Evolutionary conservation across 495 filamentous ascomycete genomes (phyloP).

Genomic region (Massariosphaeria phaeospora): DNA sequence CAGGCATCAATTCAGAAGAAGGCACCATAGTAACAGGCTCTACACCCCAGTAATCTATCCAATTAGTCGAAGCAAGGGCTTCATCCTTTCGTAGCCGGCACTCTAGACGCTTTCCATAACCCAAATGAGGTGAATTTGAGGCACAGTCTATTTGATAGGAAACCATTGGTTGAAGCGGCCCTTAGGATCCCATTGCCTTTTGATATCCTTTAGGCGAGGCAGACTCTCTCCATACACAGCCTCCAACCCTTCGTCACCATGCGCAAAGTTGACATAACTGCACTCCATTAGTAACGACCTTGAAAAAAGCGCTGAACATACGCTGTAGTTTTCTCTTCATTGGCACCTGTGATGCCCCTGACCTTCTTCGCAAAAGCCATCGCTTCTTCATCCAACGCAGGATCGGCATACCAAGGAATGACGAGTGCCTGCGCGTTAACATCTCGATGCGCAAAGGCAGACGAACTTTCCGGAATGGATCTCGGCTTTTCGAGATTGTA

Average conservation of each 20-base stretch:
- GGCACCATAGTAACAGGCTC: too few relatives aligned
- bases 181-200: slow-evolving; percentile 29
- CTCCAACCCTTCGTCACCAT: slow-evolving; percentile 29
- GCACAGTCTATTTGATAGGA: neutral
- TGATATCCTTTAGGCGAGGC: slow-evolving; percentile 17
- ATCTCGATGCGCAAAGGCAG: slow-evolving; percentile 24
- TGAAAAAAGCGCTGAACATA: too few relatives aligned
- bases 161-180: slow-evolving; percentile 23
- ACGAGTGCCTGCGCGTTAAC: slow-evolving; percentile 33
- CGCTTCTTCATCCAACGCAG: slow-evolving; percentile 30
- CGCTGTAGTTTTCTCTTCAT: too few relatives aligned
- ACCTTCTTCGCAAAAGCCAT: slow-evolving; percentile 27
- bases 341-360: slow-evolving; percentile 1
- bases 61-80: too few relatives aligned
- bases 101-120: too few relatives aligned
- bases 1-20: too few relatives aligned
- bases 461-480: neutral
- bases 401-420: slow-evolving; percentile 37
- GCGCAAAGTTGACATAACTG: slow-evolving; percentile 35
- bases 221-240: slow-evolving; percentile 26
- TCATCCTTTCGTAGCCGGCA: too few relatives aligned
- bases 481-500: slow-evolving; percentile 6
- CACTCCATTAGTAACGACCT: neutral
- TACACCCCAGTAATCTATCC: too few relatives aligned
- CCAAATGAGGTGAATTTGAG: neutral